Base-by-base conservation (phyloP, 2,329 filamentous ascomycete genomes). In the Venturia carpophila region DNA sequence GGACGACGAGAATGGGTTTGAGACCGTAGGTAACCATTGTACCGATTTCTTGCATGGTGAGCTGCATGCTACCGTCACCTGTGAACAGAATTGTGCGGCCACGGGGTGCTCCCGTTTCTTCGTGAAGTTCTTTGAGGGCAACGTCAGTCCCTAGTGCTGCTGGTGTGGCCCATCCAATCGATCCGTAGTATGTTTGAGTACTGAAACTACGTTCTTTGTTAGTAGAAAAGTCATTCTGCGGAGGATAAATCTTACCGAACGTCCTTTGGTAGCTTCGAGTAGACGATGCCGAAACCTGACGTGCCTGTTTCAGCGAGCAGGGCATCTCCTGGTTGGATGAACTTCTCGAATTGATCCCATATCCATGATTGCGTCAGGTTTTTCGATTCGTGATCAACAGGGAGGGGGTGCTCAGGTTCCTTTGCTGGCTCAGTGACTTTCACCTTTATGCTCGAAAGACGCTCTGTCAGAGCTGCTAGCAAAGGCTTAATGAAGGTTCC, bases 41-140 rank as follows among this genome's bases (percentile, higher is more conserved):
- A 13, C 82, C 82, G 3, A 90, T 62, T 68, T 88, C 86, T 71
- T 89, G 87, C 0, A 81, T 84, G 0, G 86, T 89, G 75, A 89
- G 82, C 68, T 87, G 83, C 66, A 89, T 80, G 67, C 84, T 86
- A 3, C 86, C 86, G 63, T 87, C 85, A 5, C 85, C 85, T 42
- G 85, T 85, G 67, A 85, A 78, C 1, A 87, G 73, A 11, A 87
- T 78, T 0, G 84, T 83, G 64, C 82, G 66, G 5, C 73, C 71
- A 6, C 42, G 67, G 56, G n/a, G 66, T 30, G 34, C 63, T 52
- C 41, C 55, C 7, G 66, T 49, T 60, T 70, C 66, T 15, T 72
- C 17, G 71, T 70, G 37, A 2, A 80, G 70, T 65, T 86, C 83
- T 24, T 74, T 72, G 3, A 81, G 78, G 0, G 86, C 87, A 0